Percentiles rank a stretch among this genome's conserved stretches.
These are phyloP conservation scores for Barnettozyma siamensis DNA, from an alignment of 805 yeast species.

Conservation along the genomic window DNA sequence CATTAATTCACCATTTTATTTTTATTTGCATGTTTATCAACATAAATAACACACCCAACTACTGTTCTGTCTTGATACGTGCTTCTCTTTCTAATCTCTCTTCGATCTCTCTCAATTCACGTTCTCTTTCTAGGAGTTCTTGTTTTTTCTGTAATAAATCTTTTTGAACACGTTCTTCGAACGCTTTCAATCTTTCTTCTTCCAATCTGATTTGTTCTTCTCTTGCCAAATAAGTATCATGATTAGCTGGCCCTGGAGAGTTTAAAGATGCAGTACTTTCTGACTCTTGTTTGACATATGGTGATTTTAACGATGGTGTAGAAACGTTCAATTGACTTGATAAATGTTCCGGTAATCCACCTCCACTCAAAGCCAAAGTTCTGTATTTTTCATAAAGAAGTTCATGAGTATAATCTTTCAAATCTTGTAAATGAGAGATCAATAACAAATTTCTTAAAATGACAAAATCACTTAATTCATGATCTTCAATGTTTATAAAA, in stretches of 20 bases:
- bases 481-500: constrained; percentile 58
- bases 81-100: constrained; percentile 60
- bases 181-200: constrained; percentile 80
- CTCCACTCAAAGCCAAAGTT: constrained; percentile 75
- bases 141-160: constrained; percentile 75
- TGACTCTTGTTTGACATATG: constrained; percentile 22
- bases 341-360: constrained; percentile 33
- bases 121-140: constrained; percentile 79
- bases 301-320: constrained; percentile 13
- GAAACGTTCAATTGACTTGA: constrained; percentile 18
- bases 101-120: constrained; percentile 78
- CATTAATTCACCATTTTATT: too few species aligned
- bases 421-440: constrained; percentile 80
- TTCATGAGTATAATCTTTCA: constrained; percentile 86
- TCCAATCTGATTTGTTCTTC: constrained; percentile 88
- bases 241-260: constrained; percentile 18
- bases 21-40: too few species aligned
- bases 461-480: constrained; percentile 74
- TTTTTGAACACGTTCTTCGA: constrained; percentile 85
- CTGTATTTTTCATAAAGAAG: constrained; percentile 83
- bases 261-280: constrained; percentile 11
- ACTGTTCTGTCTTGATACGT: constrained; percentile 23
- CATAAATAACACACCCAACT: background rate
- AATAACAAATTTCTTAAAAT: constrained; percentile 73
- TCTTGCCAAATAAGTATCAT: constrained; percentile 50